These are phyloP conservation scores for Rosa persica DNA, from an alignment of 306 rosid species.

Conservation along the genomic window DNA sequence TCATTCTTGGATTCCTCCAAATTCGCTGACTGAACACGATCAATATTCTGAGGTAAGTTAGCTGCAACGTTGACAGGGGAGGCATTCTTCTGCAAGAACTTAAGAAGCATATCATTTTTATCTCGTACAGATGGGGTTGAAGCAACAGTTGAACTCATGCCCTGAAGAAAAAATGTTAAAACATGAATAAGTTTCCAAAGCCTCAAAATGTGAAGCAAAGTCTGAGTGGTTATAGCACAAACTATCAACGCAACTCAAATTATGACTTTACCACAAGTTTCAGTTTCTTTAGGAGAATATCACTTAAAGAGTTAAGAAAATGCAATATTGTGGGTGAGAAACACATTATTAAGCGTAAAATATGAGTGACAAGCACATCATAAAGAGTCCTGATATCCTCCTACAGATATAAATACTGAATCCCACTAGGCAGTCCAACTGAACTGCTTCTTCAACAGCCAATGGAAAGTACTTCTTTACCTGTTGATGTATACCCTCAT, in stretches of 20 bases:
- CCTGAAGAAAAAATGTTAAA: background rate
- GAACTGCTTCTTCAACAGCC: slow-evolving; percentile 22
- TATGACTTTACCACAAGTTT: background rate
- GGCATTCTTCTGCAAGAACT: slow-evolving; percentile 6
- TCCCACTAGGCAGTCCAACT: slow-evolving; percentile 10
- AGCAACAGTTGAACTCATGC: background rate
- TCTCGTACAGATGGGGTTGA: background rate
- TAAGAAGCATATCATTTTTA: background rate
- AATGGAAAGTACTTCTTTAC: slow-evolving; percentile 37
- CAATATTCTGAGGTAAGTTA: background rate
- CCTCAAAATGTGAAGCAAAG: slow-evolving; percentile 11
- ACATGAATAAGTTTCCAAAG: background rate
- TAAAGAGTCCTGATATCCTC: background rate
- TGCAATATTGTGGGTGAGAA: no score
- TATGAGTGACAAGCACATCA: slow-evolving; percentile 14
- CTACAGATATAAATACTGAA: no score
- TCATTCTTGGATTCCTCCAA: no score
- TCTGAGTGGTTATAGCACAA: background rate
- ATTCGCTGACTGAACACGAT: no score
- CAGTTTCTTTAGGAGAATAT: background rate
- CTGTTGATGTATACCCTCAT: slow-evolving; percentile 19
- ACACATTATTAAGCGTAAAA: no score
- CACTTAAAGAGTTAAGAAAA: background rate
- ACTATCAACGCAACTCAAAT: background rate
- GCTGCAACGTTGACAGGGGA: slow-evolving; percentile 31